phyloP scores from a whole-genome alignment of 2,329 filamentous ascomycete species.

The Colletotrichum sp. region DNA sequence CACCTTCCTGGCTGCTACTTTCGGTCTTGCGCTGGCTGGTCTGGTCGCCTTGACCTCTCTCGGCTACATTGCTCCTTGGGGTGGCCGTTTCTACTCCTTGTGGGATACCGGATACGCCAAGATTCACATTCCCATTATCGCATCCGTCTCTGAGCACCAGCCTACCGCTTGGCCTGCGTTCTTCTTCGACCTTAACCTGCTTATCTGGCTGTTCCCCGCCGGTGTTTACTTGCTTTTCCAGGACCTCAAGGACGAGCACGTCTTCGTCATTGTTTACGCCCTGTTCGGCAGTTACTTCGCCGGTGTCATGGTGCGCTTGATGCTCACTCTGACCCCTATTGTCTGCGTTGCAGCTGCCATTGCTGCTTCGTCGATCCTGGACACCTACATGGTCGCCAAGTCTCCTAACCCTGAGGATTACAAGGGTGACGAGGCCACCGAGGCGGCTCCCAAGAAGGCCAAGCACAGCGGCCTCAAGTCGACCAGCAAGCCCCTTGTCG shows the following conservation, averaged over 20 bases:
- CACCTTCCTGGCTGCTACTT: conserved; percentile 74
- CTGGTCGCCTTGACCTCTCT: conserved; percentile 88
- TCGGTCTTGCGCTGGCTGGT: conserved; percentile 73
- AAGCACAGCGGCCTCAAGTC: conserved; percentile 69
- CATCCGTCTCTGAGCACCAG: conserved; percentile 99
- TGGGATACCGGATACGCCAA: conserved; percentile 99
- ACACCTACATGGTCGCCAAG: conserved; percentile 73
- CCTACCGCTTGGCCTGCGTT: conserved; percentile 98
- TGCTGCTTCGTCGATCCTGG: conserved; percentile 84
- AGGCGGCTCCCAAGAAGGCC: conserved; percentile 63
- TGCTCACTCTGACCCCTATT: conserved; percentile 95
- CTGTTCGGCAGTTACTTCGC: conserved; percentile 97
- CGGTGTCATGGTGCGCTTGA: conserved; percentile 98
- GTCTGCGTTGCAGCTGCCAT: conserved; percentile 95
- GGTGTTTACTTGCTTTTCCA: conserved; percentile 99
- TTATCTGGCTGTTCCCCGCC: conserved; percentile 99
- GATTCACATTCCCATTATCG: conserved; percentile 99
- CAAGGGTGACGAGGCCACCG: conserved; percentile 44
- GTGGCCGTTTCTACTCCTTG: conserved; percentile 97
- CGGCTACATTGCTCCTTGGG: conserved; percentile 96
- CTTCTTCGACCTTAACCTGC: conserved; percentile 97
- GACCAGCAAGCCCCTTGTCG: conserved; percentile 75
- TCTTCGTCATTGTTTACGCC: conserved; percentile 97
- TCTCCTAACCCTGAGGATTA: conserved; percentile 57
- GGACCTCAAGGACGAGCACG: conserved; percentile 91